Conservation (phyloP, 1,139 yeast genomes). For the Hansenula lynferdii region DNA sequence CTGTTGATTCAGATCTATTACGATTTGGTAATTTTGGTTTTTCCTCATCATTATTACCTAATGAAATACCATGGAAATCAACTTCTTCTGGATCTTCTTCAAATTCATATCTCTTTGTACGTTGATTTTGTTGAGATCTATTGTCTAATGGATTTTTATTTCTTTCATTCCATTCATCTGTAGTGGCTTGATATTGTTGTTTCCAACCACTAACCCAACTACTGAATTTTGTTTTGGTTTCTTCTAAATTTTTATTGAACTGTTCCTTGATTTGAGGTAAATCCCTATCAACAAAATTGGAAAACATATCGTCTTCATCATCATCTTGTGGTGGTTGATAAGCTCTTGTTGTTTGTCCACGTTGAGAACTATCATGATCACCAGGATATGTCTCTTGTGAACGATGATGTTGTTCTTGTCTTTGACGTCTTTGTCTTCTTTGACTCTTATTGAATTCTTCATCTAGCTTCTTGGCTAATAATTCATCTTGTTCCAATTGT, state of each 20-base stretch:
- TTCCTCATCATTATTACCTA: constrained; percentile 36
- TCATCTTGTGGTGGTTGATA: constrained; percentile 23
- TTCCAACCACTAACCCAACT: constrained; percentile 69
- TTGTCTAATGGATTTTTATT: constrained; percentile 14
- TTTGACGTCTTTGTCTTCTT: constrained; percentile 19
- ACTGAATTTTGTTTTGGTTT: constrained; percentile 73
- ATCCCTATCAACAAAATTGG: constrained; percentile 58
- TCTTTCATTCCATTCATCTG: constrained; percentile 10
- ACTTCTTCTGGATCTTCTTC: constrained; percentile 55
- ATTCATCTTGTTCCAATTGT: constrained; percentile 73
- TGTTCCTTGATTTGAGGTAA: constrained; percentile 65
- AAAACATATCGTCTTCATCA: constrained; percentile 53
- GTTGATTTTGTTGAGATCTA: constrained; percentile 16
- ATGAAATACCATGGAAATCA: constrained; percentile 46
- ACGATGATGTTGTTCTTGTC: constrained; percentile 19
- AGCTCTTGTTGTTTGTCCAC: constrained; percentile 34
- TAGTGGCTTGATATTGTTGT: constrained; percentile 20
- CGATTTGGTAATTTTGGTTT: constrained; percentile 34
- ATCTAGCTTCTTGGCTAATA: constrained; percentile 77
- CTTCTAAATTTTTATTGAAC: constrained; percentile 74
- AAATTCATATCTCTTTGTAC: constrained; percentile 32
- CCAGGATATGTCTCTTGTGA: constrained; percentile 14
- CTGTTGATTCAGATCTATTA: constrained; percentile 27
- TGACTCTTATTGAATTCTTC: constrained; percentile 48
- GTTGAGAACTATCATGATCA: constrained; percentile 16